A percentile compares a stretch with the other conserved stretches of the same genome.
Conservation (phyloP, 2,329 filamentous ascomycete species). For the Boeremia lycopersici region DNA sequence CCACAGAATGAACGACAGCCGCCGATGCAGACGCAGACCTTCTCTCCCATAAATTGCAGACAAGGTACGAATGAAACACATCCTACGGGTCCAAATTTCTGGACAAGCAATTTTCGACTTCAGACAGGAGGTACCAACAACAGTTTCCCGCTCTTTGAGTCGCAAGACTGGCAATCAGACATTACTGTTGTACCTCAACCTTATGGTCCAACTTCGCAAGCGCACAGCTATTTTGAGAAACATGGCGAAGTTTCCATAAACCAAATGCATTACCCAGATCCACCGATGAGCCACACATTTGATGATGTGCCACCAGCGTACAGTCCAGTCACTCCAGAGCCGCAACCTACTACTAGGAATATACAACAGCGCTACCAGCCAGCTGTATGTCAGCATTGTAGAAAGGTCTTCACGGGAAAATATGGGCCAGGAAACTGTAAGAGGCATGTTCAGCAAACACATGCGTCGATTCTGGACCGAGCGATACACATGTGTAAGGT, state of each 20-base stretch:
- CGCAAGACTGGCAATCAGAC: background rate
- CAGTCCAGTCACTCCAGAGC: background rate
- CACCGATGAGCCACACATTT: background rate
- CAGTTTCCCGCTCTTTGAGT: background rate
- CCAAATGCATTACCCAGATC: background rate
- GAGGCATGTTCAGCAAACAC: slow-evolving; percentile 5
- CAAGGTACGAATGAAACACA: too few relatives aligned
- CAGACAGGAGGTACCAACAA: background rate
- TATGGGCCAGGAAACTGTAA: slow-evolving; percentile 6
- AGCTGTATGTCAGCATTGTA: background rate
- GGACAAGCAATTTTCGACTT: background rate
- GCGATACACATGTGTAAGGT: slow-evolving; percentile 1
- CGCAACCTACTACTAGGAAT: background rate
- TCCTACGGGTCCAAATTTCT: background rate
- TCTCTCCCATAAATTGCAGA: background rate
- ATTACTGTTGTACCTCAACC: too few relatives aligned
- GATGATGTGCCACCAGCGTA: slow-evolving; percentile 1
- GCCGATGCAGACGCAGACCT: background rate
- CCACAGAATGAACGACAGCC: background rate
- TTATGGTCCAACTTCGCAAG: background rate
- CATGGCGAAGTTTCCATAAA: background rate
- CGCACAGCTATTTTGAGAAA: background rate
- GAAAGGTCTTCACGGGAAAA: slow-evolving; percentile 5
- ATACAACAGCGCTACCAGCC: background rate
- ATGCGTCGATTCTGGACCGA: background rate